These are phyloP conservation scores for Tulasnella sp. DNA, from an alignment of 768 basidiomycete genomes.

Conservation along the genomic window DNA sequence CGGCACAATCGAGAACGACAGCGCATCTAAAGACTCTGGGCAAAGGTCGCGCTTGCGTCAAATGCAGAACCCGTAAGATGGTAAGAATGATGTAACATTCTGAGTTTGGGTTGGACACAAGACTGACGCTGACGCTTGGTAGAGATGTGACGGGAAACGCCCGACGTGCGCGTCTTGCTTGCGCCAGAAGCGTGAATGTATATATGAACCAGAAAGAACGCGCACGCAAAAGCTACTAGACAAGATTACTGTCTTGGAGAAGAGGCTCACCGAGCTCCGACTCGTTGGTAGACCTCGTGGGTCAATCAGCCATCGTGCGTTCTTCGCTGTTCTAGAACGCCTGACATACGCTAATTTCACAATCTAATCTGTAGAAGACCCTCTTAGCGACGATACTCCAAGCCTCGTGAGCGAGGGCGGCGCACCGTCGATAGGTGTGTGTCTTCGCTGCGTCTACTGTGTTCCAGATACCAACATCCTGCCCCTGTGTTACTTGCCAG, in stretches of 20 bases:
- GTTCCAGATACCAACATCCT: no score
- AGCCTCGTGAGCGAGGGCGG: no score
- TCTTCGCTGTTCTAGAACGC: no score
- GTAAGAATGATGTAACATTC: background rate
- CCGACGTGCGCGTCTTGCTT: slow-evolving; percentile 11
- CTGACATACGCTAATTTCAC: no score
- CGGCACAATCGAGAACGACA: background rate
- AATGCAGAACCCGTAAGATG: slow-evolving; percentile 13
- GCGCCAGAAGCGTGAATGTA: slow-evolving; percentile 2
- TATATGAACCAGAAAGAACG: slow-evolving; percentile 8
- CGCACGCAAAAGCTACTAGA: slow-evolving; percentile 14
- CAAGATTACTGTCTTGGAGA: slow-evolving; percentile 8
- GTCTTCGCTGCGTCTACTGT: no score
- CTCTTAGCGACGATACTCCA: no score
- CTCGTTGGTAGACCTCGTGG: no score
- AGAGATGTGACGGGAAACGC: slow-evolving; percentile 10
- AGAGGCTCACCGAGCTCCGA: slow-evolving; percentile 3
- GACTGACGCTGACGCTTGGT: background rate
- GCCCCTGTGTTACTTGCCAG: no score
- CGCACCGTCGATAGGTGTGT: no score
- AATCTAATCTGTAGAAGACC: no score
- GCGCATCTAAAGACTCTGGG: slow-evolving; percentile 4
- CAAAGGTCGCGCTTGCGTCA: slow-evolving; percentile 15
- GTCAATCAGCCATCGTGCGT: no score
- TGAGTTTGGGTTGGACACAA: background rate